These are phyloP conservation scores for Russula virescens DNA, from an alignment of 768 basidiomycete genomes.

Conservation along the genomic window DNA sequence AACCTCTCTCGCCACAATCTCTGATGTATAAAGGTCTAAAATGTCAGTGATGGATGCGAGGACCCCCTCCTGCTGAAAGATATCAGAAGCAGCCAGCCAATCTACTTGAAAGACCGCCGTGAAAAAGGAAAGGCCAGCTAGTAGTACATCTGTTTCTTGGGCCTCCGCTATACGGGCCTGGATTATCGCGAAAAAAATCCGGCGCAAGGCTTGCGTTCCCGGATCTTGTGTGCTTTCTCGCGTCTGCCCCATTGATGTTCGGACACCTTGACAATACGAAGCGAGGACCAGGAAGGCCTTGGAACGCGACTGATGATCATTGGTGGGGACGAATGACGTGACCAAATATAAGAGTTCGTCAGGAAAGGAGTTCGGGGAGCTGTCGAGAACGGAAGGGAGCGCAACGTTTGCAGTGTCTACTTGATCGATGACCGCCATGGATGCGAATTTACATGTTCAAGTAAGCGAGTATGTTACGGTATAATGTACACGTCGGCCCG, in stretches of 20 bases:
- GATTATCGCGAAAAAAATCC: slow-evolving; percentile 47
- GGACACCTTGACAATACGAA: slow-evolving; percentile 57
- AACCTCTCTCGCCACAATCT: slow-evolving; percentile 49
- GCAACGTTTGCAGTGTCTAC: not conserved
- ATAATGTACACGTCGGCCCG: not conserved
- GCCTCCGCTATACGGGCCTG: slow-evolving; percentile 49
- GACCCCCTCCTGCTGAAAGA: slow-evolving; percentile 60
- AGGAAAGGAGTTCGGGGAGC: slow-evolving; percentile 19
- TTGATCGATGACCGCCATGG: slow-evolving; percentile 18
- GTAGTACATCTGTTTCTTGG: slow-evolving; percentile 46
- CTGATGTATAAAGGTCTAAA: slow-evolving; percentile 55
- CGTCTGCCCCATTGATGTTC: slow-evolving; percentile 34
- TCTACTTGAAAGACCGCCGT: slow-evolving; percentile 85
- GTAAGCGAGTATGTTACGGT: too few relatives aligned
- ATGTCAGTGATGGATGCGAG: slow-evolving; percentile 62
- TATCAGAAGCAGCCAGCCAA: slow-evolving; percentile 53
- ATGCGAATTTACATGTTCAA: not conserved
- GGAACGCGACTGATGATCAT: slow-evolving; percentile 37
- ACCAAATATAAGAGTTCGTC: slow-evolving; percentile 22
- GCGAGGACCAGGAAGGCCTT: slow-evolving; percentile 70
- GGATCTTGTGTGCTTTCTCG: slow-evolving; percentile 37
- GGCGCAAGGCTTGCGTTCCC: slow-evolving; percentile 45
- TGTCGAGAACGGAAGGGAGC: not conserved
- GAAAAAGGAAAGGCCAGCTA: slow-evolving; percentile 59
- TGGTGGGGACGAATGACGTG: slow-evolving; percentile 17